Conservation (phyloP, 108 stramenopile species). For the Pseudonitzschia multistriata region DNA sequence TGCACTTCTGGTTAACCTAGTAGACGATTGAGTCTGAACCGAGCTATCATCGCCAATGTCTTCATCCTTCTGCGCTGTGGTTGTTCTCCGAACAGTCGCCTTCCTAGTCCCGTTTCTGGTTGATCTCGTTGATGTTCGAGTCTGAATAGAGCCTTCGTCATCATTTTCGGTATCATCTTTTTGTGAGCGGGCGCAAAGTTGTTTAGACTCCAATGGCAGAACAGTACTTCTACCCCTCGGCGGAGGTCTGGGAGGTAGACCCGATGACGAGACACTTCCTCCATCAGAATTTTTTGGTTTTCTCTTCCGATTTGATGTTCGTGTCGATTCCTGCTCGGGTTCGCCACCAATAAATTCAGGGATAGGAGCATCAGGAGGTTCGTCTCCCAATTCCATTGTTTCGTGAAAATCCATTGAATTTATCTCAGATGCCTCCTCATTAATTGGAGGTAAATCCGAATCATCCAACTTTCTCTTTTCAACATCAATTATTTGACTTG, state of each 20-base stretch:
- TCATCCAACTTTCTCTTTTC: background rate
- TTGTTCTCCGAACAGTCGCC: background rate
- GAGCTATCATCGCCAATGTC: slow-evolving; percentile 4
- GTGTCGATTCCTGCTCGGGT: background rate
- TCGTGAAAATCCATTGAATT: background rate
- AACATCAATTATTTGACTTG: background rate
- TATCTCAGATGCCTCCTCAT: background rate
- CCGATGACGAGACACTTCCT: background rate
- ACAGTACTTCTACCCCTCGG: background rate
- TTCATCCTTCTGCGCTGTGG: background rate
- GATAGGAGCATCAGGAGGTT: slow-evolving; percentile 8
- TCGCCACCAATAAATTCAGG: slow-evolving; percentile 14
- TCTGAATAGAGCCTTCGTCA: slow-evolving; percentile 7
- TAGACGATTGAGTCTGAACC: background rate
- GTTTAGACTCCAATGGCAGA: background rate
- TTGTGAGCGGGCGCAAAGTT: background rate
- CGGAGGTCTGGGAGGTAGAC: slow-evolving; percentile 11
- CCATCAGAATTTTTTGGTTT: background rate
- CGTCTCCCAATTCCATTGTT: background rate
- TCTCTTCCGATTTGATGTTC: background rate
- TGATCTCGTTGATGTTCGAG: background rate
- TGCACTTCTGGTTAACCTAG: slow-evolving; percentile 1
- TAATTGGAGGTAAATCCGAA: background rate
- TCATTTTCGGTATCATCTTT: background rate
- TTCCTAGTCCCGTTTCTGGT: background rate